phyloP scores from a whole-genome alignment of 805 yeast genomes.

The Starmerella khaoyaiensis region DNA sequence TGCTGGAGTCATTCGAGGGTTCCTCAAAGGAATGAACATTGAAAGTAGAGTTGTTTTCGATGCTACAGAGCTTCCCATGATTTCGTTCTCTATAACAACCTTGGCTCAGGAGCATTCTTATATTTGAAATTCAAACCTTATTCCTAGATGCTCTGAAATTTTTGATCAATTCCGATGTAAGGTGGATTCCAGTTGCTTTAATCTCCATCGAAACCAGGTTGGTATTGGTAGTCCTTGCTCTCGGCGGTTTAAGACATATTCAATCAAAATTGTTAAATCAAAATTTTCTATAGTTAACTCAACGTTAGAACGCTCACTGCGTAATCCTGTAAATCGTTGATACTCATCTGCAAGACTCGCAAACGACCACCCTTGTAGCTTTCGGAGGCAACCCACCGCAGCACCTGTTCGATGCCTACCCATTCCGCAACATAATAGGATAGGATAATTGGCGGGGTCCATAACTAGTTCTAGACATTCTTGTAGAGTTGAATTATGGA shows the following conservation, averaged over 20 bases:
- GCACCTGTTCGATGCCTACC: slow-evolving; percentile 97
- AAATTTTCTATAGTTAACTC: slow-evolving; percentile 76
- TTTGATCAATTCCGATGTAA: too few relatives aligned
- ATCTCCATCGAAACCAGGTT: slow-evolving; percentile 11
- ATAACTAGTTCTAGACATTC: slow-evolving; percentile 67
- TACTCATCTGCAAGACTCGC: slow-evolving; percentile 93
- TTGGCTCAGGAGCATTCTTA: slow-evolving; percentile 22
- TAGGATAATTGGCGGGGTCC: slow-evolving; percentile 62
- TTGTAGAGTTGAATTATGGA: slow-evolving; percentile 67
- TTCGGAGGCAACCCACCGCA: slow-evolving; percentile 81
- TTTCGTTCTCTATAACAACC: slow-evolving; percentile 63
- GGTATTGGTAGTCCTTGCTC: slow-evolving; percentile 10
- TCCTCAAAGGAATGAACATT: slow-evolving; percentile 54
- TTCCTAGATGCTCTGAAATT: too few relatives aligned
- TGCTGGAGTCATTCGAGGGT: slow-evolving; percentile 63
- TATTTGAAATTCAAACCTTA: background rate
- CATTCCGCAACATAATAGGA: slow-evolving; percentile 94
- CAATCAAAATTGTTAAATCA: slow-evolving; percentile 34
- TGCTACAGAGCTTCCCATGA: slow-evolving; percentile 46
- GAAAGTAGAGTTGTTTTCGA: slow-evolving; percentile 56
- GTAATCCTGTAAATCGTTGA: slow-evolving; percentile 80
- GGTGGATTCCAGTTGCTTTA: slow-evolving; percentile 4
- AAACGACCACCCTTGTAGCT: slow-evolving; percentile 94
- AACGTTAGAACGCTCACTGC: slow-evolving; percentile 85
- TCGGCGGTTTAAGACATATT: background rate